Evolutionary conservation across 345 rosid genomes (phyloP).

Genomic region (Aquilaria yunnanensis): DNA sequence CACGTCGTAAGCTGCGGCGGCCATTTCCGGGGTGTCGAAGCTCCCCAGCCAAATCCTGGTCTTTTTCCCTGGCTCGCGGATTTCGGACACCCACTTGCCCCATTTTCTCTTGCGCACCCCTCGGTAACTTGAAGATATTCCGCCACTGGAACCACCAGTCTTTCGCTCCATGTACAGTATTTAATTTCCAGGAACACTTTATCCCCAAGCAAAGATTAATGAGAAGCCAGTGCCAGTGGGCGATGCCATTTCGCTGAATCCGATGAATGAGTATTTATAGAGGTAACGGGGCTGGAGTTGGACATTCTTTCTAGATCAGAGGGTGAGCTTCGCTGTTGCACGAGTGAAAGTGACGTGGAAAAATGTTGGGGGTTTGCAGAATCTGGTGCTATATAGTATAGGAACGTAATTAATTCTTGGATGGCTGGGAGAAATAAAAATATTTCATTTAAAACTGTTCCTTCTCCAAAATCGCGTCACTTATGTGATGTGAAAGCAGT

Average conservation of each 20-base stretch:
- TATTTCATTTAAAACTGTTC: no score
- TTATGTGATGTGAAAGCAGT: no score
- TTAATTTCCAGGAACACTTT: no score
- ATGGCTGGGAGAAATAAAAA: background rate
- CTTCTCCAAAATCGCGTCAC: no score
- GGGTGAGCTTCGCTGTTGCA: constrained; percentile 45
- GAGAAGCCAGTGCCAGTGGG: background rate
- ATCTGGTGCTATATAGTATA: background rate
- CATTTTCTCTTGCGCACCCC: constrained; percentile 85
- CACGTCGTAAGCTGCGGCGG: constrained; percentile 84
- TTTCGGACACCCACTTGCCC: constrained; percentile 99
- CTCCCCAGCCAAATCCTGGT: constrained; percentile 89
- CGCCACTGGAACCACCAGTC: constrained; percentile 8
- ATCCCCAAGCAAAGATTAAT: background rate
- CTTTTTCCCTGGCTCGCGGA: constrained; percentile 82
- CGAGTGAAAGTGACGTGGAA: constrained; percentile 10
- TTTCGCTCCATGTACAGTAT: constrained; percentile 7
- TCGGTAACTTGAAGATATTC: constrained; percentile 30
- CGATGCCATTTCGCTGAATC: background rate
- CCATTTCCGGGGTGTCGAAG: constrained; percentile 82
- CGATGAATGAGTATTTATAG: constrained; percentile 16
- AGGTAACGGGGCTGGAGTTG: background rate
- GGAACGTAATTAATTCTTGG: constrained; percentile 1
- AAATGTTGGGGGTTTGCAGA: background rate
- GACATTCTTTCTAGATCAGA: background rate